phyloP scores from a whole-genome alignment of 2,329 filamentous ascomycete species.

The Ceratocystiopsis minuta region DNA sequence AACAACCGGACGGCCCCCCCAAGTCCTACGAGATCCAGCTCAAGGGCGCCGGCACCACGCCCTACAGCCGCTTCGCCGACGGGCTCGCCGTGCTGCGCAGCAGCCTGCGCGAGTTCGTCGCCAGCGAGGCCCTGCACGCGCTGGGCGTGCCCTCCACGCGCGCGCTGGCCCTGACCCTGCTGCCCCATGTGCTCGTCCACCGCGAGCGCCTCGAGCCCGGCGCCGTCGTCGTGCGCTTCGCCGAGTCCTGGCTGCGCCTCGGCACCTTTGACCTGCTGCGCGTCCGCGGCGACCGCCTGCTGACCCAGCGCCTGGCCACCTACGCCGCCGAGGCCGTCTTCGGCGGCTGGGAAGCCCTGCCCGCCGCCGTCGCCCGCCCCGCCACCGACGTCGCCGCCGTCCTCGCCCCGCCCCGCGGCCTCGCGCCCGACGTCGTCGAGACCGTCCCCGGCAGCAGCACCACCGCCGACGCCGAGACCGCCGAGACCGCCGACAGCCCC shows the following conservation, averaged over 20 bases:
- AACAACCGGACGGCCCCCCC: conserved; percentile 37
- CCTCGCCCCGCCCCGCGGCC: conserved; percentile 11
- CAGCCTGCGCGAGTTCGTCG: conserved; percentile 85
- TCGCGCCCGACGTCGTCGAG: conserved; percentile 2
- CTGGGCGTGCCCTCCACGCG: conserved; percentile 73
- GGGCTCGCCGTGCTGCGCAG: conserved; percentile 84
- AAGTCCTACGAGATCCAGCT: conserved; percentile 66
- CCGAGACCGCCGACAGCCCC: conserved; percentile 18
- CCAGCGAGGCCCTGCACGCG: conserved; percentile 75
- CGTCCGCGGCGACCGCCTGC: conserved; percentile 56
- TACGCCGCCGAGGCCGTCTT: conserved; percentile 83
- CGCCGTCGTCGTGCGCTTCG: conserved; percentile 82
- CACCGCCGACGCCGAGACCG: conserved; percentile 1
- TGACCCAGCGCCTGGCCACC: conserved; percentile 57
- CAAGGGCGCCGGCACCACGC: conserved; percentile 84
- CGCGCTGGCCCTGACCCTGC: conserved; percentile 63
- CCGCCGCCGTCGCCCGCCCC: conserved; percentile 33
- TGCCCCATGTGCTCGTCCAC: conserved; percentile 53
- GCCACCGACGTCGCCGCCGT: background rate
- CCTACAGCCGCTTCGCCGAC: conserved; percentile 91
- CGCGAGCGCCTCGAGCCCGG: conserved; percentile 75
- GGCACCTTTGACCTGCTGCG: conserved; percentile 93
- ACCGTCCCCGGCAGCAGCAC: background rate
- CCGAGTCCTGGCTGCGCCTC: conserved; percentile 76
- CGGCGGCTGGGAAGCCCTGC: conserved; percentile 70